phyloP scores from a whole-genome alignment of 805 yeast genomes.

The Priceomyces haplophilus region DNA sequence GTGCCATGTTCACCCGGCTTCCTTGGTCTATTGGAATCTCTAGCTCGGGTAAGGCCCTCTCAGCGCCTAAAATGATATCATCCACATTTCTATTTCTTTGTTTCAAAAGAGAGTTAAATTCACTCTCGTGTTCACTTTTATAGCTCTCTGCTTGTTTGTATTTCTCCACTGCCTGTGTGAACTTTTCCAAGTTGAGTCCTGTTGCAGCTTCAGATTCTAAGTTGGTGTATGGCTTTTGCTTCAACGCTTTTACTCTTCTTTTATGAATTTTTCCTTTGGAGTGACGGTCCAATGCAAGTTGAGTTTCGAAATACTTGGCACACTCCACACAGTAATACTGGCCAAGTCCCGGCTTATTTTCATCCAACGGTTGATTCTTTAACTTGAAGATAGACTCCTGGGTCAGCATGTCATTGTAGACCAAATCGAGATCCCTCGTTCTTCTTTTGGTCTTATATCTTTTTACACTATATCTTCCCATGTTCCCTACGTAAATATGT shows the following conservation, averaged over 20 bases:
- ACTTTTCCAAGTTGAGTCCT: constrained; percentile 71
- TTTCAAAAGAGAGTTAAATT: constrained; percentile 30
- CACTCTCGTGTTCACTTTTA: constrained; percentile 44
- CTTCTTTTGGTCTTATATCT: constrained; percentile 89
- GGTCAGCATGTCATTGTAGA: constrained; percentile 68
- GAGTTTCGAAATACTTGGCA: constrained; percentile 85
- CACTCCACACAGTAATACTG: constrained; percentile 94
- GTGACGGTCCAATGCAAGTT: constrained; percentile 69
- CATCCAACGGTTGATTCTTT: constrained; percentile 83
- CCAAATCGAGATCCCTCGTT: constrained; percentile 78
- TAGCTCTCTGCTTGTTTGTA: constrained; percentile 46
- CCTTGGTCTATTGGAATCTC: neutral
- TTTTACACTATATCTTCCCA: constrained; percentile 87
- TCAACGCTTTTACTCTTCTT: constrained; percentile 75
- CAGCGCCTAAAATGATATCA: constrained; percentile 29
- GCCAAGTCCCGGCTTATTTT: constrained; percentile 88
- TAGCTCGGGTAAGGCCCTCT: constrained; percentile 6
- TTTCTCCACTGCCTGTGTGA: constrained; percentile 58
- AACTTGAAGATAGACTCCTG: constrained; percentile 61
- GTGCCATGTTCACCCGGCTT: no score
- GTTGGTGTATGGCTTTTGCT: constrained; percentile 77
- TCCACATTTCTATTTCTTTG: constrained; percentile 40
- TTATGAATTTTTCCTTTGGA: constrained; percentile 76
- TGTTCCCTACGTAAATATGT: constrained; percentile 23
- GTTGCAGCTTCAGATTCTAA: constrained; percentile 90